These are phyloP conservation scores for Raddia guianensis DNA, from an alignment of 176 grass and related monocot genomes.

Conservation along the genomic window DNA sequence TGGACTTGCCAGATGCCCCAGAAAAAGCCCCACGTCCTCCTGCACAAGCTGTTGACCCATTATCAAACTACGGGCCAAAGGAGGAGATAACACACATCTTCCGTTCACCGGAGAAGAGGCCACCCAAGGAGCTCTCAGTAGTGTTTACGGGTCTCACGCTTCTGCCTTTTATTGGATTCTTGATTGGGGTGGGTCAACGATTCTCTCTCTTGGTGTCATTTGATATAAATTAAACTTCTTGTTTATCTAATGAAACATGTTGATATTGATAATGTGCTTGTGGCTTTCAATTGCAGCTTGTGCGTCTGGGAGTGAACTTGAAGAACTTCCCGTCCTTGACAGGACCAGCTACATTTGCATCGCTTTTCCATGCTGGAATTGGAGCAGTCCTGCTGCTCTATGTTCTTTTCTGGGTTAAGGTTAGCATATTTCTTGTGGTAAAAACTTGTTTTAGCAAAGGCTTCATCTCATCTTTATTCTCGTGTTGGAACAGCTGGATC, in stretches of 20 bases:
- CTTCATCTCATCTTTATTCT: background rate
- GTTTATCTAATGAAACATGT: background rate
- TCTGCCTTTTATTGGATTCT: slow-evolving; percentile 74
- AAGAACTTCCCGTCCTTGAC: slow-evolving; percentile 78
- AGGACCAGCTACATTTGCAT: slow-evolving; percentile 61
- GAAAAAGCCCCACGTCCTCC: slow-evolving; percentile 83
- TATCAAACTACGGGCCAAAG: slow-evolving; percentile 74
- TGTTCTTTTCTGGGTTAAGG: slow-evolving; percentile 96
- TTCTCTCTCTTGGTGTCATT: background rate
- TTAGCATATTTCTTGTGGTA: slow-evolving; percentile 32
- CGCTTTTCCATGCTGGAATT: slow-evolving; percentile 82
- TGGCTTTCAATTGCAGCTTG: slow-evolving; percentile 55
- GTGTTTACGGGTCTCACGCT: slow-evolving; percentile 68
- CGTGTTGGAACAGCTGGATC: slow-evolving; percentile 73
- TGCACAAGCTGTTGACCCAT: slow-evolving; percentile 69
- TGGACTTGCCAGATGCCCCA: slow-evolving; percentile 86
- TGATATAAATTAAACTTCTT: background rate
- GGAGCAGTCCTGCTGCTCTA: slow-evolving; percentile 86
- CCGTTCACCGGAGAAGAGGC: slow-evolving; percentile 84
- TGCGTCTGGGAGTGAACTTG: slow-evolving; percentile 76
- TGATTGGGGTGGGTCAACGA: slow-evolving; percentile 70
- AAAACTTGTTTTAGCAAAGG: slow-evolving; percentile 6
- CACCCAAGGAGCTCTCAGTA: slow-evolving; percentile 76
- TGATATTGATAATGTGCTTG: background rate
- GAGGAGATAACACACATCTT: slow-evolving; percentile 93